Evolutionary conservation across 352 stramenopile genomes (phyloP), one percentile per base, ranked within the genome.

Genomic region (Globisporangium iwayamae): DNA sequence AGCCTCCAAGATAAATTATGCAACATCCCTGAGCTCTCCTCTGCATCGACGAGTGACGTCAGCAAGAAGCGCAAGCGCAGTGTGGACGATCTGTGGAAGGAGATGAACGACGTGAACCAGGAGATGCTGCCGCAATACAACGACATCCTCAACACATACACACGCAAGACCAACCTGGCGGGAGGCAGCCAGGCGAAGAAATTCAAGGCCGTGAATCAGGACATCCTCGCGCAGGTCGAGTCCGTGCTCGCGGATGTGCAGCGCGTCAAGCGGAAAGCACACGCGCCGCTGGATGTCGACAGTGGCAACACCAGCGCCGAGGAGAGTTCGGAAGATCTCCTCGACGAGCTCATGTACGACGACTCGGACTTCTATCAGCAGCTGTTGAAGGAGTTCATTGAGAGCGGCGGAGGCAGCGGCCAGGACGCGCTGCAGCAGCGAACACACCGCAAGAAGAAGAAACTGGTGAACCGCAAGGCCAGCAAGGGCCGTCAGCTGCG

Each of bases 291-390:
- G 30, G 83, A 93, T 32, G 56, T 63, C 20, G 73, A 76, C 25
- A 68, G 20, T 25, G 71, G 67, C 41, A 65, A 79, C 51, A 79
- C 71, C 28, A 74, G 60, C 39, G 72, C 55, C 0, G 72, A 79
- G 20, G 74, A 85, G 14, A 65, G 79, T 25, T 61, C 58, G 32
- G 74, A 83, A 25, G 78, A 90, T 30, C 52, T 71, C 25, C 71
- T 96, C 36, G 85, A 96, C 47, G 87, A 96, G 58, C 70, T 87
- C 60, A 89, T 91, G 80, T 96, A 96, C 64, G 85, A 96, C 65
- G 87, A 96, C 73, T 83, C 83, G 46, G 85, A 93, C 55, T 94
- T 94, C 63, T 94, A 93, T 73, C 85, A 96, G 73, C 87, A 96
- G 69, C 70, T 96, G 48, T 70, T 96, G 22, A 96, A 96, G 65